Evolutionary conservation across 2,329 filamentous ascomycete species (phyloP), one percentile per base, ranked within the genome.

Genomic region (Xylariaceae sp.): DNA sequence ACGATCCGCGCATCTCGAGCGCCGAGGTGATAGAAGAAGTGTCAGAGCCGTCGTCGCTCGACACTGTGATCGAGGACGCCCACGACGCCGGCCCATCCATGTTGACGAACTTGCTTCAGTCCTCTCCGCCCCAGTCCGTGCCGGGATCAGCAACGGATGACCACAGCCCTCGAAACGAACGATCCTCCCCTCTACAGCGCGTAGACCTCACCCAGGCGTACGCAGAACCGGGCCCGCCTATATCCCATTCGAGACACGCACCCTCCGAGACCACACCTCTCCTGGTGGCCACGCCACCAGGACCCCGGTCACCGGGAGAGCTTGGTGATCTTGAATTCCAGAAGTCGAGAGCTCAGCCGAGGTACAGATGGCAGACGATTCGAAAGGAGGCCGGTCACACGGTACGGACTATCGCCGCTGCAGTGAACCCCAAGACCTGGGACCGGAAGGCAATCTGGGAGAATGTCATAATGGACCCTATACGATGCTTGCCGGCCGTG

Each of bases 401-500:
- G 17, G 18, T 59, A 10, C 46, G 43, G 12, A 36, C 36, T 8
- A 29, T 57, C 8, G 38, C 45, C n/a, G 31, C 40, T 9, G 48
- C 73, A 5, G 54, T 67, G 3, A 76, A 78, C 46, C 82, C 83
- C 0, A 83, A 81, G 44, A 68, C 67, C 15, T 95, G 89, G 84
- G 68, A 90, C 54, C 68, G 65, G 36, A 72, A 70, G 44, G 63
- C 70, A 1, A 65, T 94, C 5, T 81, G 79, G 68, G 58, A 75
- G 24, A 71, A 73, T 28, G 70, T 68, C 0, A 59, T 93, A 3
- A 58, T 87, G 9, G 68, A 77, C 24, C 86, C 88, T 1, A 63
- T 75, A 13, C 77, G 76, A 30, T 83, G 81, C 45, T 56, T 95
- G 12, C 92, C 92, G 2, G 83, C 90, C 3, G 90, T 96, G 1